phyloP scores from a whole-genome alignment of 352 stramenopile genomes.

The Phytophthora pini region DNA sequence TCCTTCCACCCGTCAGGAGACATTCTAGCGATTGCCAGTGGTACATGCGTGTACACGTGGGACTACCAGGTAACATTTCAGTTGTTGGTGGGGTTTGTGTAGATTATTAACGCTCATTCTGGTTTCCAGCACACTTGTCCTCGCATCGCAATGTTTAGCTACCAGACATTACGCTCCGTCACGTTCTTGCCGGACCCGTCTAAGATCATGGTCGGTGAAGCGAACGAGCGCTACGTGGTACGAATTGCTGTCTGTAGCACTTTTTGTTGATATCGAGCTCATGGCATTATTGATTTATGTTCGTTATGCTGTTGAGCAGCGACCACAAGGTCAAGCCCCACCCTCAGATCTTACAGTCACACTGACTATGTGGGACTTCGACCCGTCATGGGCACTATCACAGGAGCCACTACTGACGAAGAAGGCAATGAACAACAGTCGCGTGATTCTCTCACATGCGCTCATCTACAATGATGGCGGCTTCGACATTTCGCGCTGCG shows the following conservation, averaged over 20 bases:
- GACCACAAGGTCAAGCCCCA: conserved; percentile 73
- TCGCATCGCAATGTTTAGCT: conserved; percentile 90
- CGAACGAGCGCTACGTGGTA: conserved; percentile 91
- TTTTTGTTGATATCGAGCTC: background rate
- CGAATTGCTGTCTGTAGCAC: conserved; percentile 11
- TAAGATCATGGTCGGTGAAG: conserved; percentile 95
- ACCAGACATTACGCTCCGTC: conserved; percentile 93
- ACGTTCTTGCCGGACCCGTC: conserved; percentile 92
- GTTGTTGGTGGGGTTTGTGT: conserved; percentile 7
- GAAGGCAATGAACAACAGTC: conserved; percentile 88
- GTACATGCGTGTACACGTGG: conserved; percentile 96
- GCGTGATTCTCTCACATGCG: conserved; percentile 89
- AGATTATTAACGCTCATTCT: conserved; percentile 5
- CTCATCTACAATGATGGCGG: conserved; percentile 98
- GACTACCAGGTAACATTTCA: conserved; percentile 88
- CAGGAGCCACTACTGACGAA: conserved; percentile 74
- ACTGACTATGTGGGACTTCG: conserved; percentile 95
- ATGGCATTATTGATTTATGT: conserved; percentile 6
- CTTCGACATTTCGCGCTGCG: conserved; percentile 97
- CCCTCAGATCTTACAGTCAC: conserved; percentile 94
- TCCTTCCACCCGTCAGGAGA: conserved; percentile 96
- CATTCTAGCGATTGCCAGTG: conserved; percentile 95
- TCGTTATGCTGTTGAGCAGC: conserved; percentile 36
- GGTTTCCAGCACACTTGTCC: conserved; percentile 71
- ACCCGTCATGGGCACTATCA: conserved; percentile 81